phyloP scores from a whole-genome alignment of 228 moss, liverwort and hornwort species.

The Sphagnum magellanicum region DNA sequence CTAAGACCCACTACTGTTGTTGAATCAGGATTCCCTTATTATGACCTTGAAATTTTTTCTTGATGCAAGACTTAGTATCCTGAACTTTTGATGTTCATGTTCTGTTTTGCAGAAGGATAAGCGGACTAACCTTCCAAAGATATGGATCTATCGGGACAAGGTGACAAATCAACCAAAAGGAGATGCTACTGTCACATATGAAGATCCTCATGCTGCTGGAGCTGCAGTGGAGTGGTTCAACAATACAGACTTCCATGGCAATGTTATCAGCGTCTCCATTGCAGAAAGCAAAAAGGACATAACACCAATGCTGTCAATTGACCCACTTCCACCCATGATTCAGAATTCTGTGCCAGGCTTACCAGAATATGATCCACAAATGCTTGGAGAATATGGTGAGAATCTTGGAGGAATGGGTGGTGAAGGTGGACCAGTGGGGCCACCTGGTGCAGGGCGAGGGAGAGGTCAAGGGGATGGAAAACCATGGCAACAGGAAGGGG shows the following conservation, averaged over 20 bases:
- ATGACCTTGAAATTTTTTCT: neutral
- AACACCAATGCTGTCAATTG: constrained; percentile 2
- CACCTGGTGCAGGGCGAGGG: constrained; percentile 39
- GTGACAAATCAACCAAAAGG: constrained; percentile 50
- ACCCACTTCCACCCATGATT: constrained; percentile 4
- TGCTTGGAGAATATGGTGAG: constrained; percentile 38
- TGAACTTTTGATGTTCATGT: constrained; percentile 4
- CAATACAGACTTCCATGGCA: constrained; percentile 40
- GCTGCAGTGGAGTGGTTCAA: constrained; percentile 64
- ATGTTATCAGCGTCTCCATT: constrained; percentile 41
- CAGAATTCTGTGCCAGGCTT: constrained; percentile 13
- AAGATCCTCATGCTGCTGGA: constrained; percentile 50
- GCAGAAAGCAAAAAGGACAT: constrained; percentile 45
- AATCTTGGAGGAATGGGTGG: constrained; percentile 19
- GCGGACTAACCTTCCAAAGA: constrained; percentile 42
- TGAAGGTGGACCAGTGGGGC: constrained; percentile 20
- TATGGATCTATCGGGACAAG: constrained; percentile 56
- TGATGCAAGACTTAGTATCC: no score
- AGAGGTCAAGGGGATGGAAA: constrained; percentile 63
- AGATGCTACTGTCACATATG: constrained; percentile 52
- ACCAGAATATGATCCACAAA: constrained; percentile 32
- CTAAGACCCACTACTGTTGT: neutral
- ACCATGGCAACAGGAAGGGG: constrained; percentile 94
- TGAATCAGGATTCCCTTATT: neutral
- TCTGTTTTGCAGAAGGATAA: constrained; percentile 43